Base-by-base conservation (phyloP, 805 yeast genomes). In the Kodamaea restingae region DNA sequence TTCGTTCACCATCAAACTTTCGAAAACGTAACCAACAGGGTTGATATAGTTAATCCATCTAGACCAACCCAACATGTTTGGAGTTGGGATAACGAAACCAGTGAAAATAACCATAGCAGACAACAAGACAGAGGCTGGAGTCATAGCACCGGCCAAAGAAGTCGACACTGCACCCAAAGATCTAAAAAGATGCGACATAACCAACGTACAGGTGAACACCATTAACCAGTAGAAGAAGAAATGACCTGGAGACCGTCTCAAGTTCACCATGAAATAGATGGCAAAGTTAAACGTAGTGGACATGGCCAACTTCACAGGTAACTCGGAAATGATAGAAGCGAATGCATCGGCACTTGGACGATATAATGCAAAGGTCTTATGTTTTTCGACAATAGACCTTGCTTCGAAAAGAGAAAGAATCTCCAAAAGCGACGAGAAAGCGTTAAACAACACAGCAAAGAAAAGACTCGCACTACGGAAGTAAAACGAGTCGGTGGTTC, bases 301-400 rank as follows among this genome's bases (percentile, higher is more conserved):
- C 17, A 70, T 62, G 6, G 61, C 11, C 18, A 75, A 7, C 50
- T 77, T 78, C n/a, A 72, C 52, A 1, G 81, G 81, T 2, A 75
- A 46, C 49, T 80, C 83, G 7, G 82, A 68, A n/a, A 79, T 45
- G 41, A 80, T 68, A 2, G 80, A 73, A 0, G 84, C 80, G 31
- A 81, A 49, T 0, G 86, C 83, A 50, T 81, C 81, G 4, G 86
- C 81, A 38, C 78, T 63, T 7, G 84, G 82, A 47, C 73, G 78
- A 48, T 78, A 78, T 28, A 78, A 54, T 3, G 80, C 79, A 52
- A 71, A 76, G 10, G 69, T 64, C 47, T 74, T 73, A 49, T 78
- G 84, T 50, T 78, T 78, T 51, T 76, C 81, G 24, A 77, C 76
- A 44, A 78, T 71, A 6, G 75, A 70, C 56, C 81, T 67, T 25